A percentile compares a stretch with the other conserved stretches of the same genome.
Evolutionary conservation across 2,329 filamentous ascomycete genomes (phyloP).

Genomic region (Aspergillus sp.): DNA sequence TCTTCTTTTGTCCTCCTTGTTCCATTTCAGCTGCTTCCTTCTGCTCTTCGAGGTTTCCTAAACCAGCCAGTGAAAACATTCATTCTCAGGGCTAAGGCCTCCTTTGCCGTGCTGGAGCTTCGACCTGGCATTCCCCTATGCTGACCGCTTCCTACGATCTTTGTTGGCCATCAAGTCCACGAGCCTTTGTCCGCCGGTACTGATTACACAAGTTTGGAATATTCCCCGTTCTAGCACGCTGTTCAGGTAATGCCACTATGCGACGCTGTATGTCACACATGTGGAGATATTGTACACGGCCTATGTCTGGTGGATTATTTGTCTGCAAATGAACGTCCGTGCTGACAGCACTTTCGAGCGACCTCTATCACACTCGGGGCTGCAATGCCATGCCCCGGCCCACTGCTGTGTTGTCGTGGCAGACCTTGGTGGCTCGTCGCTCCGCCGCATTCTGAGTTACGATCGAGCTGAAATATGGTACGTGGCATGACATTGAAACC

Average conservation of each 20-base stretch:
- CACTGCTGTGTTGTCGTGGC: slow-evolving; percentile 3
- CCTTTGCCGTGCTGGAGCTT: not conserved
- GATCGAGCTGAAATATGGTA: not conserved
- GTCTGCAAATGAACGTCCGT: not conserved
- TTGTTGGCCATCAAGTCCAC: not conserved
- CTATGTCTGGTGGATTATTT: not conserved
- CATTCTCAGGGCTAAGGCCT: not conserved
- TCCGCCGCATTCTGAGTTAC: not conserved
- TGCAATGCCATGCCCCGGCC: not conserved
- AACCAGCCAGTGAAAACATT: not conserved
- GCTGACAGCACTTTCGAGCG: not conserved
- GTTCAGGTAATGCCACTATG: not conserved
- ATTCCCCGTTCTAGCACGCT: not conserved
- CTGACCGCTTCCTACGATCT: not conserved
- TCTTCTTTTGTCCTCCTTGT: slow-evolving; percentile 3
- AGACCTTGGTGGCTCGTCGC: not conserved
- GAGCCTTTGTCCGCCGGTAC: not conserved
- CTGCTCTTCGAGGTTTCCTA: not conserved
- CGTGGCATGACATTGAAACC: not conserved
- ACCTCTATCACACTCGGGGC: not conserved
- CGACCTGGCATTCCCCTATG: not conserved
- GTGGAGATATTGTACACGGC: not conserved
- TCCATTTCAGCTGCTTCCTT: not conserved
- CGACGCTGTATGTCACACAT: not conserved
- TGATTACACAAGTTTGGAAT: not conserved